These are phyloP conservation scores for Boletus sp. DNA, from an alignment of 1,284 basidiomycete genomes.

Conservation along the genomic window DNA sequence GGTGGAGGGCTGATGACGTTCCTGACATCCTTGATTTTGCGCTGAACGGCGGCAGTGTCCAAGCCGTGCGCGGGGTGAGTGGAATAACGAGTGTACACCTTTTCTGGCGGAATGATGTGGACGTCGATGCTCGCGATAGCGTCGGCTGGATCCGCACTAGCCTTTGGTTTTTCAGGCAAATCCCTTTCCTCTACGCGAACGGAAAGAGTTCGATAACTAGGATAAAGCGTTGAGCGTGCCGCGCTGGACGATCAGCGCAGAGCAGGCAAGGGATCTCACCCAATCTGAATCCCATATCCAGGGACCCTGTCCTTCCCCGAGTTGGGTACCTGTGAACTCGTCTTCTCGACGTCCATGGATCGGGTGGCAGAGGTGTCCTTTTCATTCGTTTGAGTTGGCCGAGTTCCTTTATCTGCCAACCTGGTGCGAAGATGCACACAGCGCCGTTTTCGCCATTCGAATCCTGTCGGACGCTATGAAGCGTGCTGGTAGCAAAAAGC, in stretches of 20 bases:
- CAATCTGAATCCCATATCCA: constrained; percentile 33
- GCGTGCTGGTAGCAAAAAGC: background rate
- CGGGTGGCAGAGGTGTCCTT: no score
- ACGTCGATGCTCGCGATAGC: constrained; percentile 45
- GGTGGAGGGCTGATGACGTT: constrained; percentile 47
- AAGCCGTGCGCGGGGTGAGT: constrained; percentile 42
- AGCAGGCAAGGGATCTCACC: constrained; percentile 9
- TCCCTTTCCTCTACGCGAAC: constrained; percentile 35
- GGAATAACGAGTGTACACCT: constrained; percentile 43
- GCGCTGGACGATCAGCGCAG: constrained; percentile 23
- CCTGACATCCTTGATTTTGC: constrained; percentile 39
- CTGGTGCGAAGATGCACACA: background rate
- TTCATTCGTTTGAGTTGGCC: background rate
- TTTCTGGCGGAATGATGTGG: constrained; percentile 39
- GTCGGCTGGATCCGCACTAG: constrained; percentile 32
- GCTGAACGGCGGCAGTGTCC: constrained; percentile 37
- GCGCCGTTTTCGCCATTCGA: constrained; percentile 23
- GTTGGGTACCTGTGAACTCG: constrained; percentile 18
- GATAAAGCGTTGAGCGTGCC: constrained; percentile 24
- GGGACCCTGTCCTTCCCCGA: constrained; percentile 17
- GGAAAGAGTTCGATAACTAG: constrained; percentile 40
- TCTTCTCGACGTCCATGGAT: constrained; percentile 19
- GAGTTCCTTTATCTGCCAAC: constrained; percentile 12
- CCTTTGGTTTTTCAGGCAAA: constrained; percentile 13
- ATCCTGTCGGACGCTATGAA: background rate